These are phyloP conservation scores for Pythium volutum DNA, from an alignment of 352 stramenopile genomes.

Conservation along the genomic window DNA sequence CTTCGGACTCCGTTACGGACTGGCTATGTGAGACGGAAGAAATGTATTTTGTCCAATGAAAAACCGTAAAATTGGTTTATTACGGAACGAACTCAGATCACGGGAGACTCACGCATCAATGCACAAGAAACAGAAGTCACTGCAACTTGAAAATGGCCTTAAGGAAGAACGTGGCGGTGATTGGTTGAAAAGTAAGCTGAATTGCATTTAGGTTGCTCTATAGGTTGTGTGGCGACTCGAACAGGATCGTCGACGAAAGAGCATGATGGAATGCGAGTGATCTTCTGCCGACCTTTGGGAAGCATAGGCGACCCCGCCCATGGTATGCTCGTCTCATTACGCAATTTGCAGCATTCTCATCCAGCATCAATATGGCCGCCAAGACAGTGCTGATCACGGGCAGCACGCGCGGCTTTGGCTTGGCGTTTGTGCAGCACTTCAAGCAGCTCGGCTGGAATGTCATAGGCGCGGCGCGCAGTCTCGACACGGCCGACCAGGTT, in stretches of 20 bases:
- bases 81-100: not conserved
- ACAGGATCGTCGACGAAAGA: not conserved
- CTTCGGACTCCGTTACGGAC: no score
- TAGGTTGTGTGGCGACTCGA: not conserved
- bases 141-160: not conserved
- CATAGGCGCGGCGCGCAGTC: slow-evolving; percentile 34
- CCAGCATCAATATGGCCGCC: not conserved
- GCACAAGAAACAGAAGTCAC: not conserved
- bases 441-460: slow-evolving; percentile 42
- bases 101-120: not conserved
- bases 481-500: slow-evolving; percentile 31
- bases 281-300: not conserved
- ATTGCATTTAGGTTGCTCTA: not conserved
- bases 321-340: not conserved
- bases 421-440: slow-evolving; percentile 43
- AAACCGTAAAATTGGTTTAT: not conserved
- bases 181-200: not conserved
- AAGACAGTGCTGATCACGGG: slow-evolving; percentile 58
- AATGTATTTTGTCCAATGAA: not conserved
- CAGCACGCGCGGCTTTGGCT: slow-evolving; percentile 40
- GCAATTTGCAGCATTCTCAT: not conserved
- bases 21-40: no score
- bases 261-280: not conserved
- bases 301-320: not conserved
- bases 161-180: not conserved